These are phyloP conservation scores for Agastache rugosa DNA, from an alignment of 257 asterid genomes.

Conservation along the genomic window DNA sequence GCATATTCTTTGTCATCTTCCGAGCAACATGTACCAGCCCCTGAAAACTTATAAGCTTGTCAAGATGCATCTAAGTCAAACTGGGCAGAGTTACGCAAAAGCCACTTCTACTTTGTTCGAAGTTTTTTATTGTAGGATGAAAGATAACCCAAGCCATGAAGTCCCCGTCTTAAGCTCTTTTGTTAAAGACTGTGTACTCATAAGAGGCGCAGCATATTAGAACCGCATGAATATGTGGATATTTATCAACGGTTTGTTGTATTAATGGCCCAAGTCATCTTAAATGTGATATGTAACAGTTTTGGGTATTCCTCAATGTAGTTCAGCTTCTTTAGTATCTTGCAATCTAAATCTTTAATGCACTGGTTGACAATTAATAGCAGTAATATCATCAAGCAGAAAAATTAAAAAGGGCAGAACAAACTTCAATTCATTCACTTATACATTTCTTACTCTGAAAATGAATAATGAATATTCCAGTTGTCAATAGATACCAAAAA, in stretches of 20 bases:
- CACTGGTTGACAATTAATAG: not conserved
- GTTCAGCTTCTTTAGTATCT: slow-evolving; percentile 1
- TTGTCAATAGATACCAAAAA: no score
- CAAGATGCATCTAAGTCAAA: slow-evolving; percentile 30
- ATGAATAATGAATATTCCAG: no score
- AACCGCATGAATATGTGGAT: not conserved
- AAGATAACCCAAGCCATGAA: slow-evolving; percentile 18
- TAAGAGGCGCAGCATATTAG: slow-evolving; percentile 10
- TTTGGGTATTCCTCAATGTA: slow-evolving; percentile 2
- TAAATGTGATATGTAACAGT: not conserved
- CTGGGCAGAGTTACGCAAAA: slow-evolving; percentile 10
- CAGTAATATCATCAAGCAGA: slow-evolving; percentile 5
- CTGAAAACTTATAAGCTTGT: slow-evolving; percentile 50
- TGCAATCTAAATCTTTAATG: not conserved
- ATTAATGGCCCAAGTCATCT: slow-evolving; percentile 13
- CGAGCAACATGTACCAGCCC: slow-evolving; percentile 93
- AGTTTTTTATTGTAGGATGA: slow-evolving; percentile 2
- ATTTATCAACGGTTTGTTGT: not conserved
- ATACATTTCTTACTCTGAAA: no score
- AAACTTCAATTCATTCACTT: no score
- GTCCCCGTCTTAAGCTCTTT: slow-evolving; percentile 29
- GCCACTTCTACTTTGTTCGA: slow-evolving; percentile 15
- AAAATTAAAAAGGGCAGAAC: no score
- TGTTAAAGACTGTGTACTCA: slow-evolving; percentile 9
- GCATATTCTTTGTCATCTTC: slow-evolving; percentile 97